These are phyloP conservation scores for Earliella scabrosa DNA, from an alignment of 1,284 basidiomycete species.

Conservation along the genomic window DNA sequence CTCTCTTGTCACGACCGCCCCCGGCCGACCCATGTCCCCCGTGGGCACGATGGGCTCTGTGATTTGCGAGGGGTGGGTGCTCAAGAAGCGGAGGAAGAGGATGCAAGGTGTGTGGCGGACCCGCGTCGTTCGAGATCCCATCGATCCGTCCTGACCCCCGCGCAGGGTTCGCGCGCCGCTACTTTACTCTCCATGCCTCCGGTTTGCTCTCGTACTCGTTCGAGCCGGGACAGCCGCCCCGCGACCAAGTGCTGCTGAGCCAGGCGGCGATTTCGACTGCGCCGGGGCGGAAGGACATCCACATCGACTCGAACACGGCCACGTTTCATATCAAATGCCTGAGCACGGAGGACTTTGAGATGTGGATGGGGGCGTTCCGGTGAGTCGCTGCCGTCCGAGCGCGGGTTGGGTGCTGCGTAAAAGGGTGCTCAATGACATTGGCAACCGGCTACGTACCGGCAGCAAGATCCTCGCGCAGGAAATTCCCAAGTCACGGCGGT, in stretches of 20 bases:
- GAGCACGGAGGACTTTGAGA: constrained; percentile 68
- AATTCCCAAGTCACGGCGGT: constrained; percentile 46
- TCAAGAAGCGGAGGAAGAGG: constrained; percentile 83
- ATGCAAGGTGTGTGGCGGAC: constrained; percentile 75
- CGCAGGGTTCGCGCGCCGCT: constrained; percentile 82
- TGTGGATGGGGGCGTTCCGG: constrained; percentile 79
- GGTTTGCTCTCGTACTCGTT: constrained; percentile 80
- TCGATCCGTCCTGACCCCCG: background rate
- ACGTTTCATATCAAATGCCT: constrained; percentile 84
- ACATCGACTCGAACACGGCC: constrained; percentile 74
- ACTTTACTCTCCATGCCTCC: constrained; percentile 68
- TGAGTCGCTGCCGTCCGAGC: constrained; percentile 32
- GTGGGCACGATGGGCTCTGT: constrained; percentile 28
- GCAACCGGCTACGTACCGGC: background rate
- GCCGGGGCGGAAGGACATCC: constrained; percentile 71
- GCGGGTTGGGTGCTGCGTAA: background rate
- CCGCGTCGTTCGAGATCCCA: background rate
- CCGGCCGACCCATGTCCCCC: constrained; percentile 10
- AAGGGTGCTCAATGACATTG: background rate
- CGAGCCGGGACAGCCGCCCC: constrained; percentile 67
- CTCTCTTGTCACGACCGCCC: constrained; percentile 17
- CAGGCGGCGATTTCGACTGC: constrained; percentile 77
- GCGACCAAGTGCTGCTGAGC: constrained; percentile 71
- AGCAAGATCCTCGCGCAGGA: constrained; percentile 63
- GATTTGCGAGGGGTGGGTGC: constrained; percentile 72